Evolutionary conservation across 2,329 filamentous ascomycete species (phyloP), one percentile per base, ranked within the genome.

Genomic region (Lithohypha guttulata): DNA sequence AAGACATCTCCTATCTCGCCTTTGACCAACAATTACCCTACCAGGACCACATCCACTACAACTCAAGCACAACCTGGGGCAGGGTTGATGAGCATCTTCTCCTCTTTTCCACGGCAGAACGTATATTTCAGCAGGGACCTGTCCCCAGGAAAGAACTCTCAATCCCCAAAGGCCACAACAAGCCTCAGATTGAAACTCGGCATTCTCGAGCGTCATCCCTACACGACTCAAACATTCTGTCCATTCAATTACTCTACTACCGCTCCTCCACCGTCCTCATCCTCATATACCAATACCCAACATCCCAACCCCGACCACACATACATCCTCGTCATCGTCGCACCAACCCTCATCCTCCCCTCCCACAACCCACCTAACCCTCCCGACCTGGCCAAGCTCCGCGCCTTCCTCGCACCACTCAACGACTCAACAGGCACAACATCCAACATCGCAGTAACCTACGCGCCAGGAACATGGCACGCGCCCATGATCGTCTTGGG

Each of bases 401-500:
- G 69, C 49, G 89, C 86, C 0, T 98, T 95, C 57, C 63, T 93
- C 39, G 87, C 84, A 1, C 74, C 70, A 34, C 20, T 40, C 3
- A 40, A 40, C 29, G 20, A 33, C n/a, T 21, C 28, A 11, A 17
- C 13, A 13, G 4, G 10, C n/a, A 11, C 28, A 8, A 27, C 4
- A 3, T n/a, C n/a, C n/a, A n/a, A n/a, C n/a, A 85, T 94, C 64
- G 87, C 85, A 8, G 84, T 98, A 10, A 95, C 86, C 2, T 98
- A 96, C 59, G 85, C 75, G 1, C 78, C 83, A 1, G 91, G 85
- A 4, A 95, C 86, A 39, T 98, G 80, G 89, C 91, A 98, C 66
- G 86, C 89, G 45, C 91, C 91, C 1, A 96, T 98, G 89, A 82
- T 86, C 10, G 86, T 84, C 11, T 61, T 96, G 34, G 87, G 87